phyloP scores from a whole-genome alignment of 345 rosid genomes.

The Eucalyptus sideroxylon region DNA sequence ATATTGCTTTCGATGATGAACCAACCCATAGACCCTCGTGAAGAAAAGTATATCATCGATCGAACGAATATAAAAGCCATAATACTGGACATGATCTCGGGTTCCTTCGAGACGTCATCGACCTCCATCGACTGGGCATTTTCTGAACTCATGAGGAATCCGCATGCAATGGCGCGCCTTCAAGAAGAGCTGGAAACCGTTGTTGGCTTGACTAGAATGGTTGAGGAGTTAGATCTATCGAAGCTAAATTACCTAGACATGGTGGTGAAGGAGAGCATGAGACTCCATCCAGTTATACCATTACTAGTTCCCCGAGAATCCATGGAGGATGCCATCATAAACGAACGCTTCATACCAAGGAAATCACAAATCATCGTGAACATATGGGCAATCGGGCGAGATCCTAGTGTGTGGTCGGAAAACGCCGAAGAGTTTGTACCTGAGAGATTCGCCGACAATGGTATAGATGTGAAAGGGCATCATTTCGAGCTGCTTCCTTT shows the following conservation, averaged over 20 bases:
- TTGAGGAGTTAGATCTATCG: neutral
- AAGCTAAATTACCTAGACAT: neutral
- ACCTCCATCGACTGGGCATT: constrained; percentile 8
- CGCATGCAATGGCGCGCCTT: neutral
- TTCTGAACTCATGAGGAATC: constrained; percentile 6
- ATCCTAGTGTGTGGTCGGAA: neutral
- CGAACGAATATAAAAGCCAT: constrained; percentile 6
- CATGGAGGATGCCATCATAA: neutral
- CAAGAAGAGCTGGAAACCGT: constrained; percentile 3
- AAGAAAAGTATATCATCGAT: neutral
- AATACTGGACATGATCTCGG: constrained; percentile 8
- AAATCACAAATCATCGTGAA: neutral
- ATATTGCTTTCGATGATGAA: neutral
- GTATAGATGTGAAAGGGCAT: neutral
- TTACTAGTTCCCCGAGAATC: neutral
- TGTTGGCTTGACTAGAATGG: constrained; percentile 8
- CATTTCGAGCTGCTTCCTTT: neutral
- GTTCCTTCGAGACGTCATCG: constrained; percentile 1
- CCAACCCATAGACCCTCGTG: neutral
- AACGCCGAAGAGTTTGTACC: neutral
- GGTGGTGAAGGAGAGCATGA: neutral
- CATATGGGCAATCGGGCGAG: neutral
- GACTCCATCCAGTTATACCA: neutral
- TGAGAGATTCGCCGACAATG: neutral
- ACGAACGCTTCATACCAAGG: neutral